Evolutionary conservation across 169 alveolate genomes (phyloP).

Genomic region (Plasmodium gallinaceum): DNA sequence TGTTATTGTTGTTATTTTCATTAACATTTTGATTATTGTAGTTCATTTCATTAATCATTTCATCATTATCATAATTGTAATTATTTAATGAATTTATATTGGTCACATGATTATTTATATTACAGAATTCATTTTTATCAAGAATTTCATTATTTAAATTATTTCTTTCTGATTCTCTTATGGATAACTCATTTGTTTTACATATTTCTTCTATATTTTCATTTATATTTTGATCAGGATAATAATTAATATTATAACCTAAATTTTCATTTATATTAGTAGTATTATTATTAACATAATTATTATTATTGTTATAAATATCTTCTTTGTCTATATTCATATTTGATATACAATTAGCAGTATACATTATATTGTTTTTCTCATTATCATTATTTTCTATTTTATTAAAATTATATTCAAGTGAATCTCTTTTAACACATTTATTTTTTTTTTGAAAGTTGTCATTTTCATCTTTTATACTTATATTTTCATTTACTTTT

Average conservation of each 20-base stretch:
- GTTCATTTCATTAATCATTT: neutral
- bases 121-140: neutral
- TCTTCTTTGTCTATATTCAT: neutral
- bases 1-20: neutral
- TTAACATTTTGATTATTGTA: neutral
- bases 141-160: neutral
- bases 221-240: slow-evolving; percentile 1
- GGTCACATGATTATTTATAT: neutral
- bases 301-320: neutral
- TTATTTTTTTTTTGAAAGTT: neutral
- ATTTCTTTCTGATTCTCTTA: neutral
- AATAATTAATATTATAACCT: neutral
- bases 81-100: slow-evolving; percentile 5
- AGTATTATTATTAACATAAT: neutral
- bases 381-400: neutral
- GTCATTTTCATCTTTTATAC: neutral
- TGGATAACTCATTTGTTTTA: neutral
- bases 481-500: neutral
- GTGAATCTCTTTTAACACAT: neutral
- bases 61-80: neutral
- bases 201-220: slow-evolving; percentile 1
- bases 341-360: neutral
- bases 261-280: slow-evolving; percentile 2
- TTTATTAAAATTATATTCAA: neutral
- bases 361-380: neutral